Conservation (phyloP, 108 stramenopile genomes). For the Bacterosira constricta region DNA sequence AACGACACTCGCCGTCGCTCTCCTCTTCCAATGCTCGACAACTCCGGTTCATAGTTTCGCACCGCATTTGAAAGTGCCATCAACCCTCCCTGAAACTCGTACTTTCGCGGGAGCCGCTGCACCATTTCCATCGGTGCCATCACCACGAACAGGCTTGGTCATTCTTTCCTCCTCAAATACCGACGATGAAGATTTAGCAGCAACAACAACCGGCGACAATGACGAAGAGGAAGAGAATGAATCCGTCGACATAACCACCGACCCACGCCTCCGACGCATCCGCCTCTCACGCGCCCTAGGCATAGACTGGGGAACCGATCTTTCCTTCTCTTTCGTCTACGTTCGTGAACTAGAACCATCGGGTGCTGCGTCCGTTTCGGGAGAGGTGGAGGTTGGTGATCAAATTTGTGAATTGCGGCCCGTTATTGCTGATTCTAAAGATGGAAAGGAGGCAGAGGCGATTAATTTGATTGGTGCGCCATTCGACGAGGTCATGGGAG, state of each 20-base stretch:
- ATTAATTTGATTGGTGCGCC: conserved; percentile 73
- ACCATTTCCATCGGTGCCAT: too few relatives aligned
- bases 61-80: too few relatives aligned
- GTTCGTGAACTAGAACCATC: conserved; percentile 84
- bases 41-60: too few relatives aligned
- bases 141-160: too few relatives aligned
- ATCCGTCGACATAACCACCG: conserved; percentile 60
- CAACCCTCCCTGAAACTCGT: too few relatives aligned
- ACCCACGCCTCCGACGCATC: conserved; percentile 74
- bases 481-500: conserved; percentile 88
- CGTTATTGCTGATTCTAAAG: conserved; percentile 16
- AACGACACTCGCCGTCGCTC: too few relatives aligned
- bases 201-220: too few relatives aligned
- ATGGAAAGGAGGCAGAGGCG: conserved; percentile 27
- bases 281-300: conserved; percentile 82
- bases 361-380: conserved; percentile 74
- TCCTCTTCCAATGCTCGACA: too few relatives aligned
- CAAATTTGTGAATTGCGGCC: conserved; percentile 84
- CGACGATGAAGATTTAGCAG: too few relatives aligned
- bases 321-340: conserved; percentile 93
- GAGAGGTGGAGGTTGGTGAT: conserved; percentile 71
- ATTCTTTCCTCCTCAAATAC: too few relatives aligned
- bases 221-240: neutral
- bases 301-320: conserved; percentile 94
- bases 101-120: too few relatives aligned